Base-by-base conservation (phyloP, 805 yeast genomes). In the Spathaspora hagerdaliae region DNA sequence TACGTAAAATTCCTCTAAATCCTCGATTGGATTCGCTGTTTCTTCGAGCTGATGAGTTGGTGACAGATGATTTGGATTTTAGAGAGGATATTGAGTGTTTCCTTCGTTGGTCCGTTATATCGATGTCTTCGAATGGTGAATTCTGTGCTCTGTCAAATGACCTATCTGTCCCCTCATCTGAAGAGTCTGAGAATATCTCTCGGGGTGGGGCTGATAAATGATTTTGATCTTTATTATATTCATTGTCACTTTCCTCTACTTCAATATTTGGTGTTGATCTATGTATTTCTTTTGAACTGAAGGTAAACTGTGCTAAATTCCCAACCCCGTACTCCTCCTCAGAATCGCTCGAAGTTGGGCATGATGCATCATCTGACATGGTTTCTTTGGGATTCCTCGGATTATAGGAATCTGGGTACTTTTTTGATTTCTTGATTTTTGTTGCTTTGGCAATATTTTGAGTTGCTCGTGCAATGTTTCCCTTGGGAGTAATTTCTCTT, bases 1-100 rank as follows among this genome's bases (percentile, higher is more conserved):
- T 65, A 9, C 73, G 59, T 35, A 71, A 53, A 15, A 71, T 60
- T n/a, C 60, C 61, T 19, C 24, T 19, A 19, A 19, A 19, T 19
- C 24, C 24, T 19, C 24, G 24, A 19, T 19, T 19, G 24, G 24
- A 2, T 19, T 19, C 24, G 24, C 24, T 19, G 24, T 19, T 19
- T 19, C 24, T 19, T 19, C 24, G 24, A 19, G 24, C 24, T 19
- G 24, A 19, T 19, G 24, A 19, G 5, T 19, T 5, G 24, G 24
- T 5, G 24, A 19, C 24, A 19, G 24, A 19, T 19, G 24, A 2
- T 19, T 5, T 19, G 24, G 24, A 19, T 19, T 19, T 2, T 19
- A 19, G 24, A 5, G 24, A 19, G 24, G 24, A 19, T 19, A 19
- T 19, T 19, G 24, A 19, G 24, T 19, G 24, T 19, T 19, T 19